Percentiles rank a stretch among this genome's conserved stretches.
These are phyloP conservation scores for Trypanosomatidae sp. DNA, from an alignment of 208 protist species.

Conservation along the genomic window DNA sequence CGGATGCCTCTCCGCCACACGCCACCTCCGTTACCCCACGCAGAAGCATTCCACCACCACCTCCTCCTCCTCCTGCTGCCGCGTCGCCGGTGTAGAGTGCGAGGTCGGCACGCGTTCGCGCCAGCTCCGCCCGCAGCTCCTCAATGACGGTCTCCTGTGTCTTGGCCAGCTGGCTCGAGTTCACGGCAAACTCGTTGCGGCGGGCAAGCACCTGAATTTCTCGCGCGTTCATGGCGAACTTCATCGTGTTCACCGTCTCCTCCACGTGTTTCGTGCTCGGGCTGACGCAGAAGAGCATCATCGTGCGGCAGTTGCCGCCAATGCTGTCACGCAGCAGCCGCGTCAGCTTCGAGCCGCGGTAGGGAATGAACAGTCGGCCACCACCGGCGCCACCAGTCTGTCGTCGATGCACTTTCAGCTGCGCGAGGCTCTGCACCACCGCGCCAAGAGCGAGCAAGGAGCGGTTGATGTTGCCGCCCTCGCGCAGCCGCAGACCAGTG, in stretches of 20 bases:
- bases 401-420: constrained; percentile 26
- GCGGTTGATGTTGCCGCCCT: constrained; percentile 95
- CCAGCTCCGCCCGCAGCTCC: constrained; percentile 67
- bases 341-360: constrained; percentile 84
- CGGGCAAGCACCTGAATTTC: constrained; percentile 66
- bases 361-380: constrained; percentile 63
- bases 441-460: constrained; percentile 93
- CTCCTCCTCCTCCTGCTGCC: too few species aligned
- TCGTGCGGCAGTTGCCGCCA: constrained; percentile 81
- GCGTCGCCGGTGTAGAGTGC: constrained; percentile 10
- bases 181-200: constrained; percentile 68
- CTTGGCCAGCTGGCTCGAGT: constrained; percentile 57
- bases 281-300: constrained; percentile 80
- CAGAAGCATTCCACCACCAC: too few species aligned
- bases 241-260: constrained; percentile 84
- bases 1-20: neutral
- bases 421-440: constrained; percentile 89
- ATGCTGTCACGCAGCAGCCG: constrained; percentile 73
- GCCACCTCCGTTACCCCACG: too few species aligned
- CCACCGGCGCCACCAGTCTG: constrained; percentile 23
- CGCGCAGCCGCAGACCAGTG: constrained; percentile 76
- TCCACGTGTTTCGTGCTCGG: constrained; percentile 64
- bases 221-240: constrained; percentile 85
- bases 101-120: constrained; percentile 40
- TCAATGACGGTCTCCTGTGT: constrained; percentile 73